phyloP scores from a whole-genome alignment of 345 rosid species.

The Pugionium cornutum region DNA sequence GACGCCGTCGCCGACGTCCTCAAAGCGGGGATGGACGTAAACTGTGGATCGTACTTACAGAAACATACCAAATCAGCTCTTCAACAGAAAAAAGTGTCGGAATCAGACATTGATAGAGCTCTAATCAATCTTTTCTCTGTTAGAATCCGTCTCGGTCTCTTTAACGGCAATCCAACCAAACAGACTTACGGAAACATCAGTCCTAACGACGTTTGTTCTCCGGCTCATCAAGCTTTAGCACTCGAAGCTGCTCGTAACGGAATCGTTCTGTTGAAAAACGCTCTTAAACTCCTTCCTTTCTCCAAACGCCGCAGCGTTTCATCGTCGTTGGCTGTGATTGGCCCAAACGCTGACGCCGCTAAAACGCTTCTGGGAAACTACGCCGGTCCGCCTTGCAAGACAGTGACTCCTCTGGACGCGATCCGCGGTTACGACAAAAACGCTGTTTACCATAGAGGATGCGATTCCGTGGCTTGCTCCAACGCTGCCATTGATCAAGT shows the following conservation, averaged over 20 bases:
- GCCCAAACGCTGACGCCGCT: conserved; percentile 72
- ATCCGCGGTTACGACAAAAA: conserved; percentile 53
- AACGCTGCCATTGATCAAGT: conserved; percentile 55
- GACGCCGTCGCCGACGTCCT: conserved; percentile 81
- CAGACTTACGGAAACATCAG: conserved; percentile 68
- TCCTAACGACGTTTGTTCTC: conserved; percentile 63
- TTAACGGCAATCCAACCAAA: conserved; percentile 63
- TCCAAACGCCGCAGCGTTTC: conserved; percentile 43
- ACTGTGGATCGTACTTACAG: conserved; percentile 74
- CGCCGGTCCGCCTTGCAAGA: conserved; percentile 72
- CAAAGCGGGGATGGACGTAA: conserved; percentile 90
- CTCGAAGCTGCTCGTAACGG: conserved; percentile 86
- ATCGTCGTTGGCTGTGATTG: conserved; percentile 66
- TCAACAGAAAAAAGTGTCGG: conserved; percentile 58
- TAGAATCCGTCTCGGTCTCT: conserved; percentile 87
- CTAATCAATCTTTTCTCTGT: conserved; percentile 72
- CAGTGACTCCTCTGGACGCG: conserved; percentile 59
- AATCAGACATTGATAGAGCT: conserved; percentile 63
- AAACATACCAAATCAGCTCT: conserved; percentile 70
- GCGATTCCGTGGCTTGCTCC: conserved; percentile 66
- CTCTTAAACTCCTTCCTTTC: conserved; percentile 59
- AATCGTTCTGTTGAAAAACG: conserved; percentile 82
- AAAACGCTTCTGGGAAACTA: conserved; percentile 77
- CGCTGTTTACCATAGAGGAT: conserved; percentile 56
- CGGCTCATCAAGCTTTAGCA: conserved; percentile 72